Evolutionary conservation across 2,329 filamentous ascomycete genomes (phyloP).

Genomic region (Calonectria honghensis): DNA sequence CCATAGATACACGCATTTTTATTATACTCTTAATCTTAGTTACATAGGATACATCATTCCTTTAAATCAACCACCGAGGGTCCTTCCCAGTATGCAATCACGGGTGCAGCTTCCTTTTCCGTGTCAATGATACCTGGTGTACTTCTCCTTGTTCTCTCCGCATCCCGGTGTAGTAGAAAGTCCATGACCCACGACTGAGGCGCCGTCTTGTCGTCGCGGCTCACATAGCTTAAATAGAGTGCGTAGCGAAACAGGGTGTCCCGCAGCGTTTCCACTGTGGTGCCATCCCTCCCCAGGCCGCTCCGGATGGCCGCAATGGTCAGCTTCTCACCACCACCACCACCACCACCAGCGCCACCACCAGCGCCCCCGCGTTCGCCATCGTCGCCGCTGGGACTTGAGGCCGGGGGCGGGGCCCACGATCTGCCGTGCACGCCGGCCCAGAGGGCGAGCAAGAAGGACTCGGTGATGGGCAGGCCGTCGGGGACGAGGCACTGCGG

Average conservation of each 20-base stretch:
- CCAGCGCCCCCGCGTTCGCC: too few species aligned
- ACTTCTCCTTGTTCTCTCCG: not conserved
- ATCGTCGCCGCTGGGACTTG: too few species aligned
- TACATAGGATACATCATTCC: slow-evolving; percentile 33
- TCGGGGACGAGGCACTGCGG: slow-evolving; percentile 59
- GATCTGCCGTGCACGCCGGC: slow-evolving; percentile 54
- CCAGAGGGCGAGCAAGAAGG: slow-evolving; percentile 59
- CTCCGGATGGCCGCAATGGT: slow-evolving; percentile 46
- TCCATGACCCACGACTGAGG: slow-evolving; percentile 59
- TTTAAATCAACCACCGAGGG: not conserved
- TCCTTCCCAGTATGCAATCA: slow-evolving; percentile 31
- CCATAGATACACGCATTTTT: slow-evolving; percentile 31
- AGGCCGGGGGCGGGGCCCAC: slow-evolving; percentile 40
- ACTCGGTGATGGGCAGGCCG: slow-evolving; percentile 55
- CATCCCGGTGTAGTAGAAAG: slow-evolving; percentile 40
- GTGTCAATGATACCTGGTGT: not conserved
- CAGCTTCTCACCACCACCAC: slow-evolving; percentile 27
- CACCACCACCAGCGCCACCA: not conserved
- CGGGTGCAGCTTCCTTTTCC: slow-evolving; percentile 9
- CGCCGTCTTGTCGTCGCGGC: slow-evolving; percentile 50
- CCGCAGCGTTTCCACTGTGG: slow-evolving; percentile 52
- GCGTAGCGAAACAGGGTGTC: slow-evolving; percentile 60
- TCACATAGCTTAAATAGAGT: slow-evolving; percentile 60
- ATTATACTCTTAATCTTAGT: slow-evolving; percentile 35
- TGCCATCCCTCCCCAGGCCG: slow-evolving; percentile 48